Percentiles rank a stretch among this genome's conserved stretches.
Conservation (phyloP, 2,329 filamentous ascomycete species). For the Beauveria pseudobassiana region DNA sequence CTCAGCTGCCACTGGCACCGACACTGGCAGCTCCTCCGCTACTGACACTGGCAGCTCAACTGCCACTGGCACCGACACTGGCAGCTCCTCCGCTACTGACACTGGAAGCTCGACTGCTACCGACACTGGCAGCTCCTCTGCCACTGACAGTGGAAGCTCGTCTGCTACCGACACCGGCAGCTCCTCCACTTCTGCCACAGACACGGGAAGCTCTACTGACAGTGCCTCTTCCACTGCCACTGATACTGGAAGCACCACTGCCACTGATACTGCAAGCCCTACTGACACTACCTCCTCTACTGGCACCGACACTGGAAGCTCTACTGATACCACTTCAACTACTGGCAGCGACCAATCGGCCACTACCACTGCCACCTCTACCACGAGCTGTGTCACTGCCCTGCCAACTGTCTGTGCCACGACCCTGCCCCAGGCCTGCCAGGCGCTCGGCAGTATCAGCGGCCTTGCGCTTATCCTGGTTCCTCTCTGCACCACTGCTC, state of each 20-base stretch:
- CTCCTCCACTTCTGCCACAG: no score
- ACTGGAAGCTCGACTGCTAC: not conserved
- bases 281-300: not conserved
- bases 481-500: conserved; percentile 12
- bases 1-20: not conserved
- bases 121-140: not conserved
- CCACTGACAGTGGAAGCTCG: not conserved
- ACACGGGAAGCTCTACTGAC: no score
- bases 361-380: not conserved
- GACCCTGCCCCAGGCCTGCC: conserved; percentile 12
- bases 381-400: conserved; percentile 12
- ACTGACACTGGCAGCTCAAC: not conserved
- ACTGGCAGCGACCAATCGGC: not conserved
- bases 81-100: no score
- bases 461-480: conserved; percentile 12
- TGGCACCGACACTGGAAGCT: not conserved
- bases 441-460: not conserved
- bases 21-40: not conserved
- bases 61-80: not conserved
- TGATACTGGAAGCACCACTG: not conserved
- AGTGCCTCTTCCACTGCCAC: no score
- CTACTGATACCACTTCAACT: not conserved
- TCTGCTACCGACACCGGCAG: not conserved
- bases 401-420: conserved; percentile 8
- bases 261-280: not conserved